Evolutionary conservation across 208 protist genomes (phyloP).

Genomic region (Endotrypanum monterogeii): DNA sequence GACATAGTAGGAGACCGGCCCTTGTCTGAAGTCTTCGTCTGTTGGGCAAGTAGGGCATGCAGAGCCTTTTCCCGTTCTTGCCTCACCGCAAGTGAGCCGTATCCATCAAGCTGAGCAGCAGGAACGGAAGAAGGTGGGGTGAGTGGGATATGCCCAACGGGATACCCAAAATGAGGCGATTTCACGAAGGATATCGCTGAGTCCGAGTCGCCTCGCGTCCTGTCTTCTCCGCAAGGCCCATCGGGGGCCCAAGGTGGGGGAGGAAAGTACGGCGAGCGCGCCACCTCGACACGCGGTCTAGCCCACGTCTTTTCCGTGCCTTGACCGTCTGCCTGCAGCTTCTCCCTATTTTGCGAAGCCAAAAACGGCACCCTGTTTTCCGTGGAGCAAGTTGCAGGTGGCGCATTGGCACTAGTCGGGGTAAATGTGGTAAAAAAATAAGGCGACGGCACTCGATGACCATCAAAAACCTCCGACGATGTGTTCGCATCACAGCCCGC

Average conservation of each 20-base stretch:
- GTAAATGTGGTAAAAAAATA: not conserved
- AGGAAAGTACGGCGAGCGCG: not conserved
- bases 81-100: slow-evolving; percentile 8
- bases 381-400: not conserved
- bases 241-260: not conserved
- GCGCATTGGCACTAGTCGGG: not conserved
- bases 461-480: not conserved
- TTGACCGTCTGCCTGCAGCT: not conserved
- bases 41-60: slow-evolving; percentile 18
- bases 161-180: not conserved
- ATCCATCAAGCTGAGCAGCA: not conserved
- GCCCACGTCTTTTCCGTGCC: not conserved
- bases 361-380: not conserved
- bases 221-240: not conserved
- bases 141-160: not conserved
- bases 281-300: not conserved
- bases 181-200: not conserved
- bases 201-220: not conserved
- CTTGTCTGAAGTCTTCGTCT: not conserved
- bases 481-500: not conserved
- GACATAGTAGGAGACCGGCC: not conserved
- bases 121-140: not conserved
- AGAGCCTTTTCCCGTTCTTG: slow-evolving; percentile 14
- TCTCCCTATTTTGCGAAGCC: not conserved
- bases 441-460: not conserved